Evolutionary conservation across 345 rosid genomes (phyloP).

Genomic region (Firmiana major): DNA sequence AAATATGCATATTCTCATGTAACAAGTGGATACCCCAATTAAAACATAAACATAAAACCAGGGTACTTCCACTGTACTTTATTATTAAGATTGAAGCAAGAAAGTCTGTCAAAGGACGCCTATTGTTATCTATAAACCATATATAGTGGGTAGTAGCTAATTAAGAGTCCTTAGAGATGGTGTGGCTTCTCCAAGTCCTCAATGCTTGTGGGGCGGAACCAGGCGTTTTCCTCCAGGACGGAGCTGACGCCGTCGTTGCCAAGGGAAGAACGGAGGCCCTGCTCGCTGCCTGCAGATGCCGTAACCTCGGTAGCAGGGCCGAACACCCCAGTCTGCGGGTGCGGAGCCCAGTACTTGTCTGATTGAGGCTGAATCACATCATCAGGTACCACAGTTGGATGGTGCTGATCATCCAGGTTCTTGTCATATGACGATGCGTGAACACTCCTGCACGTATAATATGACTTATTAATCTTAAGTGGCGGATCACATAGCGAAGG

Average conservation of each 20-base stretch:
- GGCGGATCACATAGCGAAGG: too few relatives aligned
- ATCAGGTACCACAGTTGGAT: conserved; percentile 57
- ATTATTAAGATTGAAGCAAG: conserved; percentile 3
- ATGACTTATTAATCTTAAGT: too few relatives aligned
- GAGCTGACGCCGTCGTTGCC: conserved; percentile 20
- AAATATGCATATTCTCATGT: background rate
- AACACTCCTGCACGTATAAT: conserved; percentile 35
- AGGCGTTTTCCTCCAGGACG: conserved; percentile 73
- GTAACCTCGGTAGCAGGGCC: conserved; percentile 55
- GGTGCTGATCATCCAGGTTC: conserved; percentile 68
- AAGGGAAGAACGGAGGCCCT: conserved; percentile 7
- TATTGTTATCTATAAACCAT: background rate
- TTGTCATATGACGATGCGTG: conserved; percentile 73
- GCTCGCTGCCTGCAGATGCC: conserved; percentile 19
- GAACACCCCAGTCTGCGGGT: conserved; percentile 87
- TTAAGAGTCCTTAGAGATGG: conserved; percentile 17
- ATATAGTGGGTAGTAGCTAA: too few relatives aligned
- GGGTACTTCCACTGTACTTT: background rate
- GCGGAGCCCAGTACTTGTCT: conserved; percentile 91
- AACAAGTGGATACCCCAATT: background rate
- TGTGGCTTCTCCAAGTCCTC: conserved; percentile 87
- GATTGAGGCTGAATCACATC: conserved; percentile 59
- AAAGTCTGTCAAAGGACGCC: background rate
- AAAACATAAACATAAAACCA: background rate
- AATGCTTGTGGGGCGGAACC: conserved; percentile 90